Base-by-base conservation (phyloP, 495 filamentous ascomycete genomes). In the Podospora appendiculata region DNA sequence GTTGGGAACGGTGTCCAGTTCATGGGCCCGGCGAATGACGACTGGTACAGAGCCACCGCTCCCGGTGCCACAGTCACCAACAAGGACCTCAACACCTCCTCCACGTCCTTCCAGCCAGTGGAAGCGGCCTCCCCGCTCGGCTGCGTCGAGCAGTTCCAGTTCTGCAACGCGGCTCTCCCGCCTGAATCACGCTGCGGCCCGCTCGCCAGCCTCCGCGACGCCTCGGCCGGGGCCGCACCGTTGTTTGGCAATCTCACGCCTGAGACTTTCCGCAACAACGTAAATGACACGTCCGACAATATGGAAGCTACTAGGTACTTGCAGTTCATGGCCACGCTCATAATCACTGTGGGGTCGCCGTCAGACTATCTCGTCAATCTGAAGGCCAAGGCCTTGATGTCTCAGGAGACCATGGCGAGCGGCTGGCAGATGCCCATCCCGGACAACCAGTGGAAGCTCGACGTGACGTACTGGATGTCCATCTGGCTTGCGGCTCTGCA, bases 41-140 rank as follows among this genome's bases (percentile, higher is more conserved):
- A 17, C 32, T 19, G 56, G 56, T 46, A 48, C 16, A 8, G 35
- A 19, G 47, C 33, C 16, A 48, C 47, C n/a, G 13, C 34, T 12
- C 11, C 32, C 25, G 17, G 13, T 8, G 4, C 12, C 6, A 33
- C 25, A 45, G 25, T 10, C 32, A 32, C 10, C 12, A 47, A n/a
- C 19, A 38, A 35, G 17, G n/a, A 6, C 45, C 2, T 12, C 5
- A 14, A 35, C 36, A 5, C 3, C 1, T 54, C 25, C 2, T 2
- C 2, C 25, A 48, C 32, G 5, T 9, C 3, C 10, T n/a, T 8
- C 10, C 35, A 10, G 25, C 25, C 25, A 25, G 25, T 25, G 2
- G 52, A 54, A 8, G 35, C 52, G 1, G 52, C 52, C 1, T 48
- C 52, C n/a, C 52, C 52, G 6, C 9, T 54, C 19, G 52, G 25